A percentile compares a stretch with the other conserved stretches of the same genome.
Conservation (phyloP, 192 early-diverging fungal species). For the Linnemannia exigua region DNA sequence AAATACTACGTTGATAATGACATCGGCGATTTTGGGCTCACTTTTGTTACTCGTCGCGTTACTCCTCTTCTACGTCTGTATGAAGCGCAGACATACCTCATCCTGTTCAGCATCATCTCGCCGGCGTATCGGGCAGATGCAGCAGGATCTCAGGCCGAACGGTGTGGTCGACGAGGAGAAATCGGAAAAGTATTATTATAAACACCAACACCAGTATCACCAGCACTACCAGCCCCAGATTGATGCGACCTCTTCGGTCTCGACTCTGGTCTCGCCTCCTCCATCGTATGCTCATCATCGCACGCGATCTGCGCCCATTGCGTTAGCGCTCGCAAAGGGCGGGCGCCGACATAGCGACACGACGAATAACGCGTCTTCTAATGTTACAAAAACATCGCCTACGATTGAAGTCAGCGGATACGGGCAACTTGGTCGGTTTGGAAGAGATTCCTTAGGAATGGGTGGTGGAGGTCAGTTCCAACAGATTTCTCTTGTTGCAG, state of each 20-base stretch:
- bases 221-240: background rate
- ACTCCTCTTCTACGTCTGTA: slow-evolving; percentile 28
- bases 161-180: slow-evolving; percentile 6
- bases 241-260: background rate
- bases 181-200: slow-evolving; percentile 23
- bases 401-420: background rate
- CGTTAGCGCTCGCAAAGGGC: slow-evolving; percentile 9
- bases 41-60: slow-evolving; percentile 15
- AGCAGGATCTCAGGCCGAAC: background rate
- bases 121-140: slow-evolving; percentile 24
- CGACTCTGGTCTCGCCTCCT: background rate
- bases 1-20: slow-evolving; percentile 7
- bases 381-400: background rate
- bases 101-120: background rate
- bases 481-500: slow-evolving; percentile 17
- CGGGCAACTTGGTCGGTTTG: background rate
- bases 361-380: background rate
- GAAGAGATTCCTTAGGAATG: background rate
- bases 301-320: slow-evolving; percentile 32
- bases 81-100: slow-evolving; percentile 18
- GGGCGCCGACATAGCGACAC: background rate
- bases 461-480: slow-evolving; percentile 12
- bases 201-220: background rate
- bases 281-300: slow-evolving; percentile 29
- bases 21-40: slow-evolving; percentile 16